Base-by-base conservation (phyloP, 306 rosid genomes). In the Alnus glutinosa region DNA sequence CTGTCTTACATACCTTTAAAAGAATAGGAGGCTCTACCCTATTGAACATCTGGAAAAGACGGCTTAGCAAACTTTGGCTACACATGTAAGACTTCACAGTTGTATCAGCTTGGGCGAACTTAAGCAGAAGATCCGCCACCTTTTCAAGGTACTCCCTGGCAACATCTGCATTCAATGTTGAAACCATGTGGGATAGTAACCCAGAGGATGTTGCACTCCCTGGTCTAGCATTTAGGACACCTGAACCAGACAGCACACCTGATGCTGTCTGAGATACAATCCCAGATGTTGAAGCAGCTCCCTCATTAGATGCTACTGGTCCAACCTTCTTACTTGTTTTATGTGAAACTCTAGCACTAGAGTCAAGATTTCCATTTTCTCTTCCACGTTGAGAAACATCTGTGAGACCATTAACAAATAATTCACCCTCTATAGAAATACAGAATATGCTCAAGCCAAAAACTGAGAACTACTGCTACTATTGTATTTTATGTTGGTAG, bases 151-250 rank as follows among this genome's bases (percentile, higher is more conserved):
- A 96, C 83, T 91, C 98, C 88, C 96, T 88, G 6, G 99, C 97
- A 76, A 93, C 97, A 84, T 93, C 99, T 49, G 98, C 92, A 79
- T 93, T 91, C 87, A 96, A 81, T 57, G 98, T 91, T 59, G 96
- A 93, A 76, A 90, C 97, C 97, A 89, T 95, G 89, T 95, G 94
- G 76, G 97, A 93, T 81, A 96, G 99, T 67, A 93, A 81, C 80
- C 99, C 98, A 73, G 99, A 96, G 30, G 99, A 96, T 74, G 98
- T 92, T 76, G 99, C 96, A 87, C 98, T 96, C 79, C 97, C 96
- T 13, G 99, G 94, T 82, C 98, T 91, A 83, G 98, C 99, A 91
- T 96, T 93, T 77, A 96, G 87, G 54, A 96, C 99, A 46, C 99
- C 99, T 9, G 99, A 96, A 89, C 99, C 99, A 77, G 99, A 96